These are phyloP conservation scores for Fusarium sp. DNA, from an alignment of 2,329 filamentous ascomycete genomes.

Conservation along the genomic window DNA sequence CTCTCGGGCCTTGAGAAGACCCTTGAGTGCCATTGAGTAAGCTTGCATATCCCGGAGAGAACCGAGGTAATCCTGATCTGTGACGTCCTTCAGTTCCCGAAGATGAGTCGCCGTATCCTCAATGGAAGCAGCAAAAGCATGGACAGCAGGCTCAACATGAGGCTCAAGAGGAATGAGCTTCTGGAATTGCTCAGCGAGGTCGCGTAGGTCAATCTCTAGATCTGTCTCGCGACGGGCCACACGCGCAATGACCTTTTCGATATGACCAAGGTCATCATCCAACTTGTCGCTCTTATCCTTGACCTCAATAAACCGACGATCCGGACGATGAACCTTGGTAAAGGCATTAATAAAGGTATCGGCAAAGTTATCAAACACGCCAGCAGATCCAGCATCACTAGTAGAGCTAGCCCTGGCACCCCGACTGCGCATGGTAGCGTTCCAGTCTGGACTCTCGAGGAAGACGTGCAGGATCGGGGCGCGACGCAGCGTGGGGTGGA, in stretches of 20 bases:
- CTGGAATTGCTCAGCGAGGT: conserved; percentile 93
- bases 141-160: conserved; percentile 80
- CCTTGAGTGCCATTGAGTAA: conserved; percentile 86
- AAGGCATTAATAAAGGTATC: conserved; percentile 98
- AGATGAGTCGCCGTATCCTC: conserved; percentile 83
- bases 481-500: conserved; percentile 88
- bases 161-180: conserved; percentile 90
- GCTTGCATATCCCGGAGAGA: conserved; percentile 94
- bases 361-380: conserved; percentile 93
- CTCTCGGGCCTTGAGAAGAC: conserved; percentile 89
- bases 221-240: conserved; percentile 88
- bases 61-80: conserved; percentile 94
- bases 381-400: conserved; percentile 60
- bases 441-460: conserved; percentile 94
- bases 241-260: conserved; percentile 93
- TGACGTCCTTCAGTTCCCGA: conserved; percentile 83
- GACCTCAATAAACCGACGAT: conserved; percentile 93
- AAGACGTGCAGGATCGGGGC: conserved; percentile 85
- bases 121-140: conserved; percentile 84
- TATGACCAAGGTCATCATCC: conserved; percentile 88
- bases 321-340: conserved; percentile 93
- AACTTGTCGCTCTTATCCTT: conserved; percentile 91
- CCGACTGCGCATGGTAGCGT: conserved; percentile 87
- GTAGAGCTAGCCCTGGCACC: conserved; percentile 68
- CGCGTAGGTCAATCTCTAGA: conserved; percentile 84